Evolutionary conservation across 371 early-diverging fungal genomes (phyloP).

Genomic region (Mortierella sp.): DNA sequence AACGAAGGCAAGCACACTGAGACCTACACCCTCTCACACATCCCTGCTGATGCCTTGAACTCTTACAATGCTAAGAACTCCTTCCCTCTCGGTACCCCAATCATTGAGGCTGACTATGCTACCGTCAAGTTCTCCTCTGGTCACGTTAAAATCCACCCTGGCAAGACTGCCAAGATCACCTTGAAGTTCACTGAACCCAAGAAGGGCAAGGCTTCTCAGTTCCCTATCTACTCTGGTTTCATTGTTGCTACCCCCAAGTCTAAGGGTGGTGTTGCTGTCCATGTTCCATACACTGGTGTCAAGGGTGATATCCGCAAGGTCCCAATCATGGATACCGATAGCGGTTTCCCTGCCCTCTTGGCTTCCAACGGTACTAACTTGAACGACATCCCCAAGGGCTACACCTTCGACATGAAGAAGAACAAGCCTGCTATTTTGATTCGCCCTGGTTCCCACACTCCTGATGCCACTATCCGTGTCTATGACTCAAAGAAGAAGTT

Average conservation of each 20-base stretch:
- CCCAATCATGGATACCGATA: constrained; percentile 62
- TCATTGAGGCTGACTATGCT: constrained; percentile 56
- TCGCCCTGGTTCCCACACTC: constrained; percentile 49
- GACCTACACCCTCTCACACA: constrained; percentile 65
- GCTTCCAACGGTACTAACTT: too few species aligned
- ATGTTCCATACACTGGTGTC: constrained; percentile 70
- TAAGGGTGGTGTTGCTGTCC: constrained; percentile 36
- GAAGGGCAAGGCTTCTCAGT: constrained; percentile 29
- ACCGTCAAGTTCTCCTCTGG: constrained; percentile 54
- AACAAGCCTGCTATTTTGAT: not conserved
- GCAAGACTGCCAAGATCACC: constrained; percentile 58
- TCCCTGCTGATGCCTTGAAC: constrained; percentile 61
- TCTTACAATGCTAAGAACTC: constrained; percentile 50
- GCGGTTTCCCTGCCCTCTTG: constrained; percentile 14
- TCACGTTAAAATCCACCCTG: too few species aligned
- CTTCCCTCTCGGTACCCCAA: constrained; percentile 33
- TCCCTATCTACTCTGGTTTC: constrained; percentile 57
- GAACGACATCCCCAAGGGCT: too few species aligned
- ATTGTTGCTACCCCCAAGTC: constrained; percentile 45
- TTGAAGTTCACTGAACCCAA: constrained; percentile 60
- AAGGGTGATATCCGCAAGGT: constrained; percentile 62
- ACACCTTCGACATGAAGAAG: too few species aligned
- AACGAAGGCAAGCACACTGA: constrained; percentile 67
- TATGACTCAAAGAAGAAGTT: constrained; percentile 27
- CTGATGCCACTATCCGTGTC: constrained; percentile 34